Base-by-base conservation (phyloP, 805 yeast genomes). In the Ogataea corticis region DNA sequence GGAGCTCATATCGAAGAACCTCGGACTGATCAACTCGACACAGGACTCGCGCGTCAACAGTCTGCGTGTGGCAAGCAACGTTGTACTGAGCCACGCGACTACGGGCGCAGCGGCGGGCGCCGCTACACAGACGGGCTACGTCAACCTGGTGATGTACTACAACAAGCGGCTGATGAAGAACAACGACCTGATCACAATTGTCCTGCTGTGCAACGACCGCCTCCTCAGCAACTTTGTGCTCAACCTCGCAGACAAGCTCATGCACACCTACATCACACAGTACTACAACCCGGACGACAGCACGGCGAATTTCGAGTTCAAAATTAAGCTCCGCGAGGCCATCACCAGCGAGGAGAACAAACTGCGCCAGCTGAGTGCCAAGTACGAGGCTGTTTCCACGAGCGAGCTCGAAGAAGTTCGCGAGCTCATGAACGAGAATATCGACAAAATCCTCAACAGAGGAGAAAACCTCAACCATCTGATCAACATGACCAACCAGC, bases 401-500 rank as follows among this genome's bases (percentile, higher is more conserved):
- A 75, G 70, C 46, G 90, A 85, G 48, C 73, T 85, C 16, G 79
- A 78, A 44, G 82, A 82, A 57, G 86, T 85, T 18, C 70, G 83
- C 52, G 76, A 76, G 42, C 64, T 85, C 50, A 83, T 85, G 90
- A 75, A 81, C 48, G 86, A 83, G 49, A 86, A 85, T 57, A 81
- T 85, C 43, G 88, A 82, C 55, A 74, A 80, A 59, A 75, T 89
- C 19, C 68, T 88, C 54, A 81, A 80, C 53, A 76, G 96, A 41
- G 96, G 95, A 16, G 96, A 88, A 57, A 76, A 86, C 42, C 79
- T 88, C 47, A 77, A 80, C 52, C 65, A 77, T 32, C 71, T 88
- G 51, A 92, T 88, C 25, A 87, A 83, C 62, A 88, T 88, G 62
- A 89, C 96, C 1, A 84, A 85, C 50, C 73, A 81, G 42, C 73